A percentile compares a stretch with the other conserved stretches of the same genome.
phyloP scores from a whole-genome alignment of 1,284 basidiomycete genomes.

The Microbotryomycetes sp. region DNA sequence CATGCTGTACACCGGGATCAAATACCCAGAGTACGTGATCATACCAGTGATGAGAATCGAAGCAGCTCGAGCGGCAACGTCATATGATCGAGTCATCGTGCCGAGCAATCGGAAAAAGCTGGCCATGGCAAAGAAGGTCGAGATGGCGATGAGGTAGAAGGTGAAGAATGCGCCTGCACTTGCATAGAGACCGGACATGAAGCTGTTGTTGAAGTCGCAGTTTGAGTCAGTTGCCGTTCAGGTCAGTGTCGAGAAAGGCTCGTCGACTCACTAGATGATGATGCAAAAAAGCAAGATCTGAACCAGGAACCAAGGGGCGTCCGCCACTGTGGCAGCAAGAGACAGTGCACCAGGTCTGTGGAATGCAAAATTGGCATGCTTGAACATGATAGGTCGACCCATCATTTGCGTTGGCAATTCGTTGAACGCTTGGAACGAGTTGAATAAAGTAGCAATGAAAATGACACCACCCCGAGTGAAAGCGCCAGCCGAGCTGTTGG shows the following conservation, averaged over 20 bases:
- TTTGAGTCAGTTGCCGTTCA: conserved; percentile 26
- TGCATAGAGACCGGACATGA: conserved; percentile 46
- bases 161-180: conserved; percentile 49
- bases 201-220: conserved; percentile 31
- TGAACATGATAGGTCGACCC: conserved; percentile 58
- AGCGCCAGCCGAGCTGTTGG: conserved; percentile 65
- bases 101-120: conserved; percentile 50
- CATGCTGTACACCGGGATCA: conserved; percentile 22
- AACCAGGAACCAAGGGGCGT: conserved; percentile 48
- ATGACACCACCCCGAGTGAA: conserved; percentile 83
- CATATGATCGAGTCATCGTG: conserved; percentile 38
- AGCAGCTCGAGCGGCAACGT: conserved; percentile 50
- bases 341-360: conserved; percentile 70
- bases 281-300: conserved; percentile 49
- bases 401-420: conserved; percentile 51
- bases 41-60: conserved; percentile 45
- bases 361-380: conserved; percentile 63
- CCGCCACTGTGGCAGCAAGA: conserved; percentile 52
- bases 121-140: conserved; percentile 47
- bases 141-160: conserved; percentile 43
- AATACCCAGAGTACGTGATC: conserved; percentile 32
- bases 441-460: conserved; percentile 58
- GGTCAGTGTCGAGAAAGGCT: conserved; percentile 22
- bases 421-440: conserved; percentile 63
- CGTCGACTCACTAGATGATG: conserved; percentile 42